A percentile compares a stretch with the other conserved stretches of the same genome.
Conservation (phyloP, 1,284 basidiomycete genomes). For the Ceratobasidium sp. region DNA sequence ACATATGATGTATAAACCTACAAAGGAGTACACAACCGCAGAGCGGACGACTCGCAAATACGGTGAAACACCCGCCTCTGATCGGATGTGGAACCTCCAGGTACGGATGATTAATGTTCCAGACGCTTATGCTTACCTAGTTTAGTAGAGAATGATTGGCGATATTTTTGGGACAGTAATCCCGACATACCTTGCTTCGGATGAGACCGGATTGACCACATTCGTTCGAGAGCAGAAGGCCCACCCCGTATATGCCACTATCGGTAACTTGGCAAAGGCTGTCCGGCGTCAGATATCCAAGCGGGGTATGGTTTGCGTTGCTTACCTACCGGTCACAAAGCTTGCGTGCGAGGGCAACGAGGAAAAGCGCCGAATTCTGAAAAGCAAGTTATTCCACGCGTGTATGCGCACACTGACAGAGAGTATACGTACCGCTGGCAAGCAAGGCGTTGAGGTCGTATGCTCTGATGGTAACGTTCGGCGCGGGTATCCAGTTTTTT, state of each 20-base stretch:
- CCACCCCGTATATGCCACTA: conserved; percentile 47
- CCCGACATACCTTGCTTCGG: conserved; percentile 43
- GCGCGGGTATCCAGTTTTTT: conserved; percentile 58
- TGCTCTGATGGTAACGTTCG: conserved; percentile 30
- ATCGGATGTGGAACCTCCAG: conserved; percentile 45
- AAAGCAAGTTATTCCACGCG: conserved; percentile 24
- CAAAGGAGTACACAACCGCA: neutral
- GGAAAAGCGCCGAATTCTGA: neutral
- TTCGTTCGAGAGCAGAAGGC: conserved; percentile 45
- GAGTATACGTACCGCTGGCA: neutral
- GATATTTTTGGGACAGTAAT: conserved; percentile 24
- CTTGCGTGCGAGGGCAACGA: conserved; percentile 16
- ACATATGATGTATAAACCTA: conserved; percentile 5
- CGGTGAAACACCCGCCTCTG: conserved; percentile 34
- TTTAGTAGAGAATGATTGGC: neutral
- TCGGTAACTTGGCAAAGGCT: conserved; percentile 49
- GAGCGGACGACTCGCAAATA: neutral
- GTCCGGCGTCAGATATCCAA: conserved; percentile 31
- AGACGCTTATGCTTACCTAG: neutral
- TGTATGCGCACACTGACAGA: conserved; percentile 7
- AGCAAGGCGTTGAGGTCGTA: neutral
- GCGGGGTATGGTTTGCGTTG: conserved; percentile 38
- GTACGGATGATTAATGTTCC: neutral
- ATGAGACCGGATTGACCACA: conserved; percentile 45
- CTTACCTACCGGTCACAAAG: conserved; percentile 36